Evolutionary conservation across 306 rosid genomes (phyloP).

Genomic region (Vigna reflexopilosa): DNA sequence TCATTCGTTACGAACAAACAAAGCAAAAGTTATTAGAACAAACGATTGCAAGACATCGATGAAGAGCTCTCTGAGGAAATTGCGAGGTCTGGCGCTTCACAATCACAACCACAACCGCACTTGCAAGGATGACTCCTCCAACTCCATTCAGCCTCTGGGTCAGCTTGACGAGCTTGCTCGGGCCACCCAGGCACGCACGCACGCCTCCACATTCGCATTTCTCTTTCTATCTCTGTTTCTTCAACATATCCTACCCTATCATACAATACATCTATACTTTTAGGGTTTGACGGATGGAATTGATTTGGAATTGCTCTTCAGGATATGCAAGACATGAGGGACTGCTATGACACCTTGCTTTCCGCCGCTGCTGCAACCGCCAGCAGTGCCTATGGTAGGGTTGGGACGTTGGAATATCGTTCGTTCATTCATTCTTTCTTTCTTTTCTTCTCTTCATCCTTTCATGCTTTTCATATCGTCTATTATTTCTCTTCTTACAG

Average conservation of each 20-base stretch:
- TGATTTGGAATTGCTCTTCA: conserved; percentile 37
- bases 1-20: background rate
- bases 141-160: conserved; percentile 60
- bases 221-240: background rate
- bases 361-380: conserved; percentile 96
- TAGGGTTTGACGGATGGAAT: conserved; percentile 42
- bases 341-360: conserved; percentile 91
- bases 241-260: background rate
- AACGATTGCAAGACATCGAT: conserved; percentile 35
- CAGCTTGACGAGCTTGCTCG: conserved; percentile 91
- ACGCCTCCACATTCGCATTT: background rate
- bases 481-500: conserved; percentile 42
- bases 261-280: background rate
- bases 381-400: conserved; percentile 82
- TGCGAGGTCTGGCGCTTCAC: conserved; percentile 80
- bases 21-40: background rate
- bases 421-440: too few species aligned
- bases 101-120: conserved; percentile 76
- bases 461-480: background rate
- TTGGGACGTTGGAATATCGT: background rate
- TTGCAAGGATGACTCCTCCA: conserved; percentile 51
- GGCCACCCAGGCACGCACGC: conserved; percentile 67
- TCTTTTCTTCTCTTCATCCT: background rate
- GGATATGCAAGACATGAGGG: conserved; percentile 92
- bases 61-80: conserved; percentile 82